Conservation (phyloP, 2,329 filamentous ascomycete species). For the Trichoderma breve region DNA sequence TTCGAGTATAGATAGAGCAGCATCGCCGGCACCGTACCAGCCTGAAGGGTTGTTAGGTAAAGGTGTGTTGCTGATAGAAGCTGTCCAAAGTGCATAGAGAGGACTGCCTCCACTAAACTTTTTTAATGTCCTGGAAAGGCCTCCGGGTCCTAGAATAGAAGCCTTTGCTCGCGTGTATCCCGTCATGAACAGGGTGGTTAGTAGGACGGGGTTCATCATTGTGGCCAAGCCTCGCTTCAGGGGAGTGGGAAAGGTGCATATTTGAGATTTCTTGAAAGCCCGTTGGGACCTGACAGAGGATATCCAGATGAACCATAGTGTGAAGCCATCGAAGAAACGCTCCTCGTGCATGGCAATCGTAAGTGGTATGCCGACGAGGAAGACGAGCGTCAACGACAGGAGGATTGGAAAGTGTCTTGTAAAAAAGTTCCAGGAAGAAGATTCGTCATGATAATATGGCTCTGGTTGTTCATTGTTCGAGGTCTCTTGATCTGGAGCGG, state of each 20-base stretch:
- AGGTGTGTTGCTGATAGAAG: slow-evolving; percentile 11
- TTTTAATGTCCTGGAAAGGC: slow-evolving; percentile 31
- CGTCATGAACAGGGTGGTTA: slow-evolving; percentile 45
- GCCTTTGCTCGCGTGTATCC: slow-evolving; percentile 44
- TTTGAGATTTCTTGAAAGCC: slow-evolving; percentile 31
- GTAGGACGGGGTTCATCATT: slow-evolving; percentile 48
- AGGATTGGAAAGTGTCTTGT: slow-evolving; percentile 28
- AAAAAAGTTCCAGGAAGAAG: slow-evolving; percentile 18
- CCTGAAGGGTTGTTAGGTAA: slow-evolving; percentile 23
- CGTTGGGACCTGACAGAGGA: slow-evolving; percentile 40
- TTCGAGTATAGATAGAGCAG: slow-evolving; percentile 49
- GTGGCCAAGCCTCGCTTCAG: slow-evolving; percentile 38
- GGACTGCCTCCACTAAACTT: slow-evolving; percentile 37
- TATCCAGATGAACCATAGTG: slow-evolving; percentile 52
- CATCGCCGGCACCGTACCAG: slow-evolving; percentile 48
- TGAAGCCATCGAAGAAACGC: slow-evolving; percentile 44
- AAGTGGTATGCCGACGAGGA: slow-evolving; percentile 43
- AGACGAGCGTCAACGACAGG: slow-evolving; percentile 33
- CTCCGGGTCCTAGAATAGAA: slow-evolving; percentile 28
- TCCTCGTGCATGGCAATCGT: slow-evolving; percentile 35
- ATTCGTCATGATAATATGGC: neutral
- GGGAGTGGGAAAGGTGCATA: slow-evolving; percentile 9
- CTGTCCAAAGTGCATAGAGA: slow-evolving; percentile 38
- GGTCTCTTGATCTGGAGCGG: neutral
- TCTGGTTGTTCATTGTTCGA: neutral